Conservation (phyloP, 768 basidiomycete species). For the Suillus discolor region DNA sequence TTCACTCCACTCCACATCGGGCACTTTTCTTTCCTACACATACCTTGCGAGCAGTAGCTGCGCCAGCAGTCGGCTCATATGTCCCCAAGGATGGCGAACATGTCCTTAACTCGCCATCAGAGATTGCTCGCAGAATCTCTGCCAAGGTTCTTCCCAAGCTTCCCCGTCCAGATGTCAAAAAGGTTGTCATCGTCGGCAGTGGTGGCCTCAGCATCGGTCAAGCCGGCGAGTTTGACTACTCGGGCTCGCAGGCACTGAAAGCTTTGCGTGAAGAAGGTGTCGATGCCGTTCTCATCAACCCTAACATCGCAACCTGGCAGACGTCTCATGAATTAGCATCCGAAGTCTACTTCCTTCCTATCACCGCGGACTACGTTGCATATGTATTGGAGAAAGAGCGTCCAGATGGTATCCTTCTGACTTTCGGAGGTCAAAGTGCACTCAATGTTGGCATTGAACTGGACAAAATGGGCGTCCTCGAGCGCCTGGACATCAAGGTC, state of each 20-base stretch:
- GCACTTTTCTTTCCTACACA: conserved; percentile 46
- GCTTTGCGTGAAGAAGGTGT: conserved; percentile 96
- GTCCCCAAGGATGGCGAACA: conserved; percentile 64
- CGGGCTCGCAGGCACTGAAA: conserved; percentile 98
- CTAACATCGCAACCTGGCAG: conserved; percentile 99
- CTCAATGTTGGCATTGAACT: conserved; percentile 97
- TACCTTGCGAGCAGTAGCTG: conserved; percentile 66
- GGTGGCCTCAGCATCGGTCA: conserved; percentile 98
- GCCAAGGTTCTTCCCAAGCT: conserved; percentile 93
- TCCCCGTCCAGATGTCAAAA: conserved; percentile 88
- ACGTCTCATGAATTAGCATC: conserved; percentile 97
- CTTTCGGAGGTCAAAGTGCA: conserved; percentile 97
- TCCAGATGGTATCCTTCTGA: conserved; percentile 95
- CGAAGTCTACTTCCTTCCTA: conserved; percentile 96
- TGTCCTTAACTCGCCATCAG: conserved; percentile 91
- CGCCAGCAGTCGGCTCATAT: conserved; percentile 75
- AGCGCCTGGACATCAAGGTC: conserved; percentile 90
- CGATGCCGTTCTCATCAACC: conserved; percentile 93
- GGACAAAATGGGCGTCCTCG: conserved; percentile 94
- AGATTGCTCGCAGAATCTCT: conserved; percentile 90
- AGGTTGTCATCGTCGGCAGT: conserved; percentile 94
- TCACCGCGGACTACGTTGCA: conserved; percentile 97
- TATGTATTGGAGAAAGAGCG: conserved; percentile 98
- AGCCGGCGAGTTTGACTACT: conserved; percentile 99
- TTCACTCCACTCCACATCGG: conserved; percentile 49